A percentile compares a stretch with the other conserved stretches of the same genome.
These are phyloP conservation scores for Blastomyces silverae DNA, from an alignment of 2,329 filamentous ascomycete genomes.

Conservation along the genomic window DNA sequence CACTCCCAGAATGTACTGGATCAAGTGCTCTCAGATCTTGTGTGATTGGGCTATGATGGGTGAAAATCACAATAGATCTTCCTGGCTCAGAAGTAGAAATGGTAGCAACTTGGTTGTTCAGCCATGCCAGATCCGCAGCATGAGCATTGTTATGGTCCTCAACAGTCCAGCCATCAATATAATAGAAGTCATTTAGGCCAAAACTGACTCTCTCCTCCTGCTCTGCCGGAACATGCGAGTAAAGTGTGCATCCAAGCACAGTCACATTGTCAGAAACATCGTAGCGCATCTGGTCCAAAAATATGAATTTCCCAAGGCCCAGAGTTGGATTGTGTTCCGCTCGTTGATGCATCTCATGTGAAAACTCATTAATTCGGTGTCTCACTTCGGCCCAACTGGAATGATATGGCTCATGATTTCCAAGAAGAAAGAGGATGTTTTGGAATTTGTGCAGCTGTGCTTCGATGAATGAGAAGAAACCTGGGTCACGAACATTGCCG, in stretches of 20 bases:
- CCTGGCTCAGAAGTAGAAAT: slow-evolving; percentile 29
- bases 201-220: slow-evolving; percentile 37
- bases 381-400: slow-evolving; percentile 26
- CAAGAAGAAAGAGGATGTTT: not conserved
- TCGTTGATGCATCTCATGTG: slow-evolving; percentile 21
- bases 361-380: slow-evolving; percentile 25
- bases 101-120: slow-evolving; percentile 34
- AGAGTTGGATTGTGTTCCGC: slow-evolving; percentile 10
- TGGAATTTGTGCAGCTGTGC: not conserved
- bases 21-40: slow-evolving; percentile 27
- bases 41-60: slow-evolving; percentile 34
- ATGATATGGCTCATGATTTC: not conserved
- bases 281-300: slow-evolving; percentile 38
- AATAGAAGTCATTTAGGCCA: slow-evolving; percentile 49
- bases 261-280: slow-evolving; percentile 35
- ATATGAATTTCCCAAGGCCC: slow-evolving; percentile 34
- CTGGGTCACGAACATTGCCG: slow-evolving; percentile 42
- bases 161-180: slow-evolving; percentile 37
- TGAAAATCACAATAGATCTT: slow-evolving; percentile 36
- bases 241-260: slow-evolving; percentile 47
- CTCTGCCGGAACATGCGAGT: slow-evolving; percentile 42
- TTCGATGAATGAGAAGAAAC: slow-evolving; percentile 41
- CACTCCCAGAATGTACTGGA: slow-evolving; percentile 31
- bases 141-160: slow-evolving; percentile 31
- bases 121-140: slow-evolving; percentile 33